phyloP scores from a whole-genome alignment of 345 rosid genomes.

The Orychophragmus violaceus region DNA sequence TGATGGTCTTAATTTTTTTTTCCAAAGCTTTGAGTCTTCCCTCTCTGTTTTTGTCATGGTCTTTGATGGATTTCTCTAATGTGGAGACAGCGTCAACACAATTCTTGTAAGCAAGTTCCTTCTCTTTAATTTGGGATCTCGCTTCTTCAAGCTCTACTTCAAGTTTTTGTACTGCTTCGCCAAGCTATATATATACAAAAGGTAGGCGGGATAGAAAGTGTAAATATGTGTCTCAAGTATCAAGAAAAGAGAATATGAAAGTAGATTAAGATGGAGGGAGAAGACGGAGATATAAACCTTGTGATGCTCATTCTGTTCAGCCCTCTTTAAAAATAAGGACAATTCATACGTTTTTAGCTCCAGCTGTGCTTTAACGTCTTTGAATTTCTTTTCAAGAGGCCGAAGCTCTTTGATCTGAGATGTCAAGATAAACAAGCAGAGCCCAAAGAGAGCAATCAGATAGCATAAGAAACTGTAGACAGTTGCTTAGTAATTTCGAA shows the following conservation, averaged over 20 bases:
- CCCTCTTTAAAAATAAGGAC: constrained; percentile 79
- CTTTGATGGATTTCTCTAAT: constrained; percentile 82
- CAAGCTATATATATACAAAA: constrained; percentile 47
- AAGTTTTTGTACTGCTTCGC: constrained; percentile 72
- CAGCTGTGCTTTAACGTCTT: constrained; percentile 64
- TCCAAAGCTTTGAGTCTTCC: constrained; percentile 75
- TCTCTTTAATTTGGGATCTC: constrained; percentile 54
- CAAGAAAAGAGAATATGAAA: neutral
- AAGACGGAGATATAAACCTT: constrained; percentile 50
- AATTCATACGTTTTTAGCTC: constrained; percentile 87
- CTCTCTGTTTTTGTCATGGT: constrained; percentile 76
- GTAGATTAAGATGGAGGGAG: neutral
- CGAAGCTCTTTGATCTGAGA: constrained; percentile 70
- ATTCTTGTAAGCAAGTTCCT: constrained; percentile 50
- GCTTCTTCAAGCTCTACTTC: constrained; percentile 79
- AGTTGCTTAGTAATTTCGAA: neutral
- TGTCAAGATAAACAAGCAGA: constrained; percentile 25
- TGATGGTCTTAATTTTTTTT: constrained; percentile 61
- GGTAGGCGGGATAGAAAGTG: neutral
- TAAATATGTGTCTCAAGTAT: neutral
- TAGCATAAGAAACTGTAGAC: no score
- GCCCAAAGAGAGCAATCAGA: neutral
- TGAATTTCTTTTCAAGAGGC: constrained; percentile 67
- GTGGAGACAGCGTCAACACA: constrained; percentile 47
- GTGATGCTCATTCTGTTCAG: constrained; percentile 96